phyloP scores from a whole-genome alignment of 805 yeast species.

The Wickerhamiella spandovensis region DNA sequence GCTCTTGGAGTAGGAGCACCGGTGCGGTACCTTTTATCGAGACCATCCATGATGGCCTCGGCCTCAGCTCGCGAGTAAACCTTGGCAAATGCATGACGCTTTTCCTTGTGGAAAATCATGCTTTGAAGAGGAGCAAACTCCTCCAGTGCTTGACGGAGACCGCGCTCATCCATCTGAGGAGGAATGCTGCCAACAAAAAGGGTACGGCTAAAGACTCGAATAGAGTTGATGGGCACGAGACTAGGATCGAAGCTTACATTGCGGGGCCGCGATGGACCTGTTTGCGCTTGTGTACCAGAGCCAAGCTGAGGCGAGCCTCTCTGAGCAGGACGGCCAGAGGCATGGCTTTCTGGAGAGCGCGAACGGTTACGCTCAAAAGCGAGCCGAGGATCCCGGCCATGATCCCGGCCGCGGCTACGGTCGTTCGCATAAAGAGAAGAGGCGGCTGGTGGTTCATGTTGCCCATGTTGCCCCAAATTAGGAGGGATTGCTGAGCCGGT shows the following conservation, averaged over 20 bases:
- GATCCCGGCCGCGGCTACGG: background rate
- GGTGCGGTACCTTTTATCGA: conserved; percentile 45
- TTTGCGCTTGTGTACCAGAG: background rate
- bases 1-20: conserved; percentile 59
- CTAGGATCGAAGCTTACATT: conserved; percentile 55
- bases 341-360: background rate
- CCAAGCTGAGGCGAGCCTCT: background rate
- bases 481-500: background rate
- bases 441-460: background rate
- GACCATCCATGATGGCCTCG: conserved; percentile 59
- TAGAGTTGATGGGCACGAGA: conserved; percentile 54
- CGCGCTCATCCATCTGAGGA: conserved; percentile 60
- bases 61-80: conserved; percentile 89
- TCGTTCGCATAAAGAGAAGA: background rate
- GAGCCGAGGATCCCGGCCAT: background rate
- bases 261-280: conserved; percentile 29
- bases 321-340: background rate
- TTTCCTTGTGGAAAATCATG: conserved; percentile 70
- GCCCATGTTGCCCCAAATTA: background rate
- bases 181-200: conserved; percentile 92
- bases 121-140: conserved; percentile 90
- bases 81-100: conserved; percentile 93
- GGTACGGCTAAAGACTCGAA: conserved; percentile 80
- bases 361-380: background rate
- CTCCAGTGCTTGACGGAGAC: conserved; percentile 53